Percentiles rank a stretch among this genome's conserved stretches.
These are phyloP conservation scores for Colletotrichum endophyticum DNA, from an alignment of 2,329 filamentous ascomycete genomes.

Conservation along the genomic window DNA sequence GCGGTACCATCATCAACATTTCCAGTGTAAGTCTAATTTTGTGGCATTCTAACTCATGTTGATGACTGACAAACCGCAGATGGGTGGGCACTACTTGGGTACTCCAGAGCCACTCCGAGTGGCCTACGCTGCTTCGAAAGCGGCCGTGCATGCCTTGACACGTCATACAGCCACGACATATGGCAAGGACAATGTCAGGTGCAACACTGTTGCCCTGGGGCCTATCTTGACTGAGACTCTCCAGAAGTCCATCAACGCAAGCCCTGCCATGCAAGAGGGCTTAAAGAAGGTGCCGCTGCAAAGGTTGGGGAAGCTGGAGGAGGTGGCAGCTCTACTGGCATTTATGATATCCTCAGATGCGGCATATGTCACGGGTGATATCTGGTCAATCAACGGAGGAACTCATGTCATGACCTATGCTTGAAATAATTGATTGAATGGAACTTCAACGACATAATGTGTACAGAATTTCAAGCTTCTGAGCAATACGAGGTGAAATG, in stretches of 20 bases:
- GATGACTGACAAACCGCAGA: not conserved
- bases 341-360: conserved; percentile 5
- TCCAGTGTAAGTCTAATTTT: not conserved
- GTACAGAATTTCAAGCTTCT: not conserved
- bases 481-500: not conserved
- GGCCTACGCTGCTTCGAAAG: not conserved
- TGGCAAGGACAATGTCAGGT: not conserved
- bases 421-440: not conserved
- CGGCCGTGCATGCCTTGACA: not conserved
- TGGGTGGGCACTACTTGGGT: conserved; percentile 1
- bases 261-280: not conserved
- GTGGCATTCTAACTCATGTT: not conserved
- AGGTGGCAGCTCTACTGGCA: not conserved
- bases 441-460: not conserved
- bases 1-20: conserved; percentile 1
- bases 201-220: not conserved
- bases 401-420: not conserved
- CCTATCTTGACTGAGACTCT: not conserved
- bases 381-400: conserved; percentile 4
- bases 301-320: not conserved
- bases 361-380: not conserved
- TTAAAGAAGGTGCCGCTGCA: not conserved
- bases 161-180: not conserved
- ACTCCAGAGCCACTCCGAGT: not conserved
- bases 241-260: not conserved